These are phyloP conservation scores for Dictyostelium brefeldianum DNA, from an alignment of 78 protist species.

Conservation along the genomic window DNA sequence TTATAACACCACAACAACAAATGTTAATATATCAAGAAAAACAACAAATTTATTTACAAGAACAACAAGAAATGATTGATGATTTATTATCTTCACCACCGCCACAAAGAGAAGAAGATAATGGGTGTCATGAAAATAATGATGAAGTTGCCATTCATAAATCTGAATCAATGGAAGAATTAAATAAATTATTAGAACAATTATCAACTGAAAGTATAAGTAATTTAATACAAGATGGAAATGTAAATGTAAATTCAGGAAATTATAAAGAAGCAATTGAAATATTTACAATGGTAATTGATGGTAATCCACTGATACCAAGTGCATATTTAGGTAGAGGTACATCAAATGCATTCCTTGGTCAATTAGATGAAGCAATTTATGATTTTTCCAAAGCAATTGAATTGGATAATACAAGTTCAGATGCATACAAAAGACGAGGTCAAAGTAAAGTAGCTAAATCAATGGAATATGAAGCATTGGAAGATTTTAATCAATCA, in stretches of 20 bases:
- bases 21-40: slow-evolving; percentile 7
- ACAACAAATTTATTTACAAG: background rate
- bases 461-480: slow-evolving; percentile 44
- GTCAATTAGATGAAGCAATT: slow-evolving; percentile 51
- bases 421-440: slow-evolving; percentile 78
- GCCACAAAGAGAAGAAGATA: background rate
- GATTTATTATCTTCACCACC: background rate
- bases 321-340: slow-evolving; percentile 83
- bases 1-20: background rate
- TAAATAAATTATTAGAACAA: slow-evolving; percentile 46
- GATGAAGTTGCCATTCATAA: background rate
- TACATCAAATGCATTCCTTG: slow-evolving; percentile 70
- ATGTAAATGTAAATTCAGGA: slow-evolving; percentile 68
- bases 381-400: slow-evolving; percentile 68
- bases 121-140: background rate
- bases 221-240: slow-evolving; percentile 28
- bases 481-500: slow-evolving; percentile 70
- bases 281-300: slow-evolving; percentile 40
- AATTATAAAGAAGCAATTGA: slow-evolving; percentile 56
- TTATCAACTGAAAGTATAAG: slow-evolving; percentile 49
- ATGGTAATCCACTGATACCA: slow-evolving; percentile 55
- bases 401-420: slow-evolving; percentile 50
- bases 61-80: slow-evolving; percentile 26
- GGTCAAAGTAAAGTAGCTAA: slow-evolving; percentile 68
- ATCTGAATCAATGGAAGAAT: slow-evolving; percentile 53